A percentile compares a stretch with the other conserved stretches of the same genome.
Evolutionary conservation across 176 grass and related monocot genomes (phyloP).

Genomic region (Triticum dicoccoides): DNA sequence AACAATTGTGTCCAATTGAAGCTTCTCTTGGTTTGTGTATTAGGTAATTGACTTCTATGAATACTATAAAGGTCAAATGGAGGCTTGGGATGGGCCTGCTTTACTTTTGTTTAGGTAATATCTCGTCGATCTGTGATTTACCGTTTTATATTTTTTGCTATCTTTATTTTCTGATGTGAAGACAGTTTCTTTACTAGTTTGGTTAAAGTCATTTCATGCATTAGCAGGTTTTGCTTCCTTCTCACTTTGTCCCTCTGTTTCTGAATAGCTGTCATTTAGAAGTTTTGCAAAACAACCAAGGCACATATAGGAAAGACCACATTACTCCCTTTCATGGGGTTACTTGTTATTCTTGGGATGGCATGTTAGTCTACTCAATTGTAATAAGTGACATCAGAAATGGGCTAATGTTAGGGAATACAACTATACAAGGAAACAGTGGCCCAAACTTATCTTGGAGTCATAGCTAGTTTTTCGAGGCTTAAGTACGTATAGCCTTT

Average conservation of each 20-base stretch:
- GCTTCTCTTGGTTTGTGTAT: conserved; percentile 40
- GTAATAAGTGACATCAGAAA: background rate
- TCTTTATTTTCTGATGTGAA: conserved; percentile 24
- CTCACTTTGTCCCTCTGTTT: background rate
- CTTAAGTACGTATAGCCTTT: background rate
- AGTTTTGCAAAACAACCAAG: background rate
- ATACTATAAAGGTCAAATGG: conserved; percentile 99
- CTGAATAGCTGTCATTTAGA: background rate
- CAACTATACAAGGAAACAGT: background rate
- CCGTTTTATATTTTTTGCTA: conserved; percentile 25
- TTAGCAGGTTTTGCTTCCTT: conserved; percentile 27
- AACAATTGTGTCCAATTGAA: conserved; percentile 24
- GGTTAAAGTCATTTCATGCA: conserved; percentile 9
- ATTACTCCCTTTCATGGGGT: background rate
- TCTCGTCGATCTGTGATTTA: conserved; percentile 2
- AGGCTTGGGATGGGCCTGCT: conserved; percentile 98
- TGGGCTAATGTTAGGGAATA: background rate
- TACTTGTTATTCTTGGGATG: background rate
- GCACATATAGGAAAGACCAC: background rate
- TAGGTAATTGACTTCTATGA: conserved; percentile 98
- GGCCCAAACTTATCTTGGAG: background rate
- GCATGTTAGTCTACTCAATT: background rate
- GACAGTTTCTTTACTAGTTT: conserved; percentile 27
- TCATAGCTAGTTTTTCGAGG: background rate
- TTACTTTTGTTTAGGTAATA: conserved; percentile 98